Evolutionary conservation across 202 grass and related monocot species (phyloP), one percentile per base, ranked within the genome.

Genomic region (Dendrocalamus latiflorus): DNA sequence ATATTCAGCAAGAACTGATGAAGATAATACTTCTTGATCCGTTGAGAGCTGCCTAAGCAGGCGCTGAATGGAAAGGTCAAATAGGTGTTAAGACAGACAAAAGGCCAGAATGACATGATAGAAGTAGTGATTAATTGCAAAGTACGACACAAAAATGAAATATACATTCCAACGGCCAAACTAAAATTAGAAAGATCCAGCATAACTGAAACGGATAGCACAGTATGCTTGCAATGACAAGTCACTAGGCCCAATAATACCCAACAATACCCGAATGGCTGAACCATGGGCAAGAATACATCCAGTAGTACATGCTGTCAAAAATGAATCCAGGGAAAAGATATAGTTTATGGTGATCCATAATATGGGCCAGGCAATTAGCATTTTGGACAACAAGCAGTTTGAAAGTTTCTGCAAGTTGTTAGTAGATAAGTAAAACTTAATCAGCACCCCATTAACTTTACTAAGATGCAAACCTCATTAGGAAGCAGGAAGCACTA

Each of bases 41-140:
- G n/a, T n/a, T n/a, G n/a, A n/a, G n/a, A n/a, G n/a, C n/a, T n/a
- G n/a, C n/a, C n/a, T n/a, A n/a, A n/a, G n/a, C n/a, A n/a, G n/a
- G n/a, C n/a, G 54, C 82, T 89, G 71, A 76, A 81, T 8, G 10
- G 6, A 76, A 12, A 71, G 33, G 49, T 70, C 57, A 6, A 67
- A n/a, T 13, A 30, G 38, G 13, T 54, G 38, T 74, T 83, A 67
- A 5, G 11, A 78, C 42, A 77, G 49, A 51, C 59, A 65, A 71
- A 66, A 14, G 1, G 34, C n/a, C 0, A 30, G 22, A n/a, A 60
- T 58, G 47, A 28, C 49, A 71, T 70, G 48, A 18, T 62, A 73
- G 20, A 80, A 71, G 12, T 59, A 65, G 26, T 74, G 44, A 42
- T 74, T 25, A 75, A 58, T 42, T 67, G 8, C 18, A 67, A 65